Evolutionary conservation across 371 early-diverging fungal genomes (phyloP).

Genomic region (Mucor circinelloides): DNA sequence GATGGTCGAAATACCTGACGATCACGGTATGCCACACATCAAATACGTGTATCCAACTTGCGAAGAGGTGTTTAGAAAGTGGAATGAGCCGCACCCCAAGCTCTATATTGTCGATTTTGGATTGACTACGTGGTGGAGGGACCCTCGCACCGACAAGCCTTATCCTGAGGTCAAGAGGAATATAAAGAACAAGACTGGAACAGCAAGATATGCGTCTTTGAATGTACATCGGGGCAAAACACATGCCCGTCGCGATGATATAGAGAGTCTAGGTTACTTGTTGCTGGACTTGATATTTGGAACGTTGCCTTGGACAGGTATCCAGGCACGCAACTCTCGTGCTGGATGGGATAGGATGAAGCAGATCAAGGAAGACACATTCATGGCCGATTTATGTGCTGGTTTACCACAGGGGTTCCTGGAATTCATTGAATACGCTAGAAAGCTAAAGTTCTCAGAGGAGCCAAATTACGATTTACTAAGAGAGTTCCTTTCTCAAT

Average conservation of each 20-base stretch:
- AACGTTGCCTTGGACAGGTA: conserved; percentile 64
- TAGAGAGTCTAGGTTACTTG: conserved; percentile 64
- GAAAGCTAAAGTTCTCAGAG: conserved; percentile 84
- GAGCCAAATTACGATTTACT: conserved; percentile 87
- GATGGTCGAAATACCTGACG: conserved; percentile 25
- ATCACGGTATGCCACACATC: conserved; percentile 18
- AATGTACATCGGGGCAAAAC: conserved; percentile 61
- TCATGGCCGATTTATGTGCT: conserved; percentile 57
- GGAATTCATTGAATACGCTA: conserved; percentile 73
- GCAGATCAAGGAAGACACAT: conserved; percentile 55
- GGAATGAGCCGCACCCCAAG: conserved; percentile 24
- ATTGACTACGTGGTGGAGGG: conserved; percentile 52
- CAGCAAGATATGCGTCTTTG: conserved; percentile 67
- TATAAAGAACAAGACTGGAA: conserved; percentile 58
- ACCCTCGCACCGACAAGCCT: conserved; percentile 45
- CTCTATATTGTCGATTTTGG: conserved; percentile 63
- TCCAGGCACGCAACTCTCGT: conserved; percentile 58
- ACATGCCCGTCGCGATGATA: conserved; percentile 64
- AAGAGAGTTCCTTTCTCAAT: conserved; percentile 43
- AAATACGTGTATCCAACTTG: conserved; percentile 27
- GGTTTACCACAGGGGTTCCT: conserved; percentile 60
- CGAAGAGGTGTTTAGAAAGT: conserved; percentile 28
- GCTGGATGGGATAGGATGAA: conserved; percentile 68
- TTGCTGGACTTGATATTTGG: conserved; percentile 60
- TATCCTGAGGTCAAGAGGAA: conserved; percentile 47